Evolutionary conservation across 2,329 filamentous ascomycete species (phyloP).

Genomic region (Delphinella strobiligena): DNA sequence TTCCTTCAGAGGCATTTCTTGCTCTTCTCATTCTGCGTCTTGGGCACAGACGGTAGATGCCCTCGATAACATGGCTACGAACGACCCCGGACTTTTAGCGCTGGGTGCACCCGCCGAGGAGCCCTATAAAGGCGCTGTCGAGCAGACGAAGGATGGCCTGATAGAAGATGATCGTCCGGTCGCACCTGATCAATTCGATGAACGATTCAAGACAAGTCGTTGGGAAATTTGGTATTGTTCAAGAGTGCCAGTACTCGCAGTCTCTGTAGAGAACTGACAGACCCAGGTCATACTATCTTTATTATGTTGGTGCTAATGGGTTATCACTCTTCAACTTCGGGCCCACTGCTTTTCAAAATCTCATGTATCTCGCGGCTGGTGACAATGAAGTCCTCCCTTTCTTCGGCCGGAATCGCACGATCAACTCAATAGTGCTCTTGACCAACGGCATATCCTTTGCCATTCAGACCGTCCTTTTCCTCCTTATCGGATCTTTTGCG

Average conservation of each 20-base stretch:
- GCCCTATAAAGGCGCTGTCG: constrained; percentile 17
- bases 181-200: constrained; percentile 44
- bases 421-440: constrained; percentile 54
- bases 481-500: constrained; percentile 40
- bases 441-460: constrained; percentile 58
- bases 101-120: constrained; percentile 19
- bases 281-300: constrained; percentile 26
- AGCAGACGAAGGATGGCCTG: constrained; percentile 12
- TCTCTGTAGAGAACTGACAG: background rate
- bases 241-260: too few species aligned
- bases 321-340: constrained; percentile 51
- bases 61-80: constrained; percentile 19
- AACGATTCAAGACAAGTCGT: constrained; percentile 37
- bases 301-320: constrained; percentile 58
- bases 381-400: constrained; percentile 42
- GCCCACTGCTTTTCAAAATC: constrained; percentile 52
- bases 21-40: too few species aligned
- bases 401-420: constrained; percentile 43
- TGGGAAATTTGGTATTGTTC: constrained; percentile 41
- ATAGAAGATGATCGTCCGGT: constrained; percentile 29
- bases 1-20: too few species aligned
- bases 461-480: constrained; percentile 48
- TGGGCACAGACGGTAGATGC: too few species aligned
- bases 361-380: constrained; percentile 49
- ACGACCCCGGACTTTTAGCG: constrained; percentile 20